Percentiles rank a stretch among this genome's conserved stretches.
These are phyloP conservation scores for Letharia lupina DNA, from an alignment of 495 filamentous ascomycete species.

Conservation along the genomic window DNA sequence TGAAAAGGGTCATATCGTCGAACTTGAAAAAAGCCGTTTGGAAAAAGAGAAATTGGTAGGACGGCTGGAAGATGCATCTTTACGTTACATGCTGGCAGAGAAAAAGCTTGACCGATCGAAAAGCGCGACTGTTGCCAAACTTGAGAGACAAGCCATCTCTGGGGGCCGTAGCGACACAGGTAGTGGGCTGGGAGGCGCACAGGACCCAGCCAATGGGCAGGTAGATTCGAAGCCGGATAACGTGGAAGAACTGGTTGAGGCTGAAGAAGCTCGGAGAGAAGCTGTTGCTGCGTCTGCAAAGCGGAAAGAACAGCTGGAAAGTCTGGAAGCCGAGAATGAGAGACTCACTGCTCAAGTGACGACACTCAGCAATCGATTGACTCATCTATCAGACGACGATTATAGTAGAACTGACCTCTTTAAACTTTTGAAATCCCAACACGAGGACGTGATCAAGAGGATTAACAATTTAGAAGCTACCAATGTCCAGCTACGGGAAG, in stretches of 20 bases:
- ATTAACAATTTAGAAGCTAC: conserved; percentile 87
- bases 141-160: conserved; percentile 80
- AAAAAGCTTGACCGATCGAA: conserved; percentile 82
- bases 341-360: conserved; percentile 71
- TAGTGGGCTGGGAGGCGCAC: conserved; percentile 47
- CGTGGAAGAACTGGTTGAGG: conserved; percentile 45
- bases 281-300: conserved; percentile 64
- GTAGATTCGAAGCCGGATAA: conserved; percentile 38
- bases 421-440: conserved; percentile 78
- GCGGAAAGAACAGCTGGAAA: conserved; percentile 79
- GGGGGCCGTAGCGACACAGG: conserved; percentile 45
- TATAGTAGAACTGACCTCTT: conserved; percentile 88
- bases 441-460: conserved; percentile 84
- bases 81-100: conserved; percentile 89
- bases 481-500: conserved; percentile 75
- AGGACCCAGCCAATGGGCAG: conserved; percentile 49
- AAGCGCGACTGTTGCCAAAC: conserved; percentile 80
- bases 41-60: conserved; percentile 81
- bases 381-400: conserved; percentile 72
- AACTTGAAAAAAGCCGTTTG: conserved; percentile 63
- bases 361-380: conserved; percentile 51
- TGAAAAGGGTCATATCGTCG: conserved; percentile 70
- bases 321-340: conserved; percentile 70
- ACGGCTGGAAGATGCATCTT: conserved; percentile 72
- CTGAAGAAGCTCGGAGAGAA: conserved; percentile 63